phyloP scores from a whole-genome alignment of 192 early-diverging fungal genomes.

The Thoreauomyces humboldtii region DNA sequence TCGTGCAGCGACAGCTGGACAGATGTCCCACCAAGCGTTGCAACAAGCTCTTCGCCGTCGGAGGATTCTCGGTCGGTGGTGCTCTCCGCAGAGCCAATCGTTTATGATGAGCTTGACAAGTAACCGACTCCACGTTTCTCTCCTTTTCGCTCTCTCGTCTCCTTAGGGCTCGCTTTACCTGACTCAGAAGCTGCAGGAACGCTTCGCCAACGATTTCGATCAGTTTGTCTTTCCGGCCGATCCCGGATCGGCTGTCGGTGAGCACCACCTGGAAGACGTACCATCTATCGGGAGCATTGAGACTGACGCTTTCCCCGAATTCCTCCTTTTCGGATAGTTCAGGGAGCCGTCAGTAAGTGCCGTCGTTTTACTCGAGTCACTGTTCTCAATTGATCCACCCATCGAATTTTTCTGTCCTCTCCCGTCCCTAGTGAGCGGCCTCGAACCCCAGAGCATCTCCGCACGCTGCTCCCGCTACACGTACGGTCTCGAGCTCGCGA shows the following conservation, averaged over 20 bases:
- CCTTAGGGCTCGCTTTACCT: slow-evolving; percentile 15
- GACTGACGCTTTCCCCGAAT: neutral
- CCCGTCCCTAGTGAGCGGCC: slow-evolving; percentile 11
- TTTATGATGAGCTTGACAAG: neutral
- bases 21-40: slow-evolving; percentile 6
- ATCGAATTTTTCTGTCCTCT: neutral
- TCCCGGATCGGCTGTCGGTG: slow-evolving; percentile 8
- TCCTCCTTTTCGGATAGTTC: neutral
- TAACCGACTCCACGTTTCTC: neutral
- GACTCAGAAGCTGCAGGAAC: neutral
- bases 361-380: no score
- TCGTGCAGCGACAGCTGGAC: slow-evolving; percentile 25
- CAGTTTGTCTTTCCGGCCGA: neutral
- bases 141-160: neutral
- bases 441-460: neutral
- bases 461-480: slow-evolving; percentile 5
- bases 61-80: slow-evolving; percentile 25
- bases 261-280: neutral
- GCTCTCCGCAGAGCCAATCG: no score
- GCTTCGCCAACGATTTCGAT: neutral
- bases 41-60: slow-evolving; percentile 25
- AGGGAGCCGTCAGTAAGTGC: slow-evolving; percentile 7
- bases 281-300: no score
- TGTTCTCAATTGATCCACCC: no score
- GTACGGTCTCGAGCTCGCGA: neutral